Conservation (phyloP, 2,329 filamentous ascomycete genomes). For the Rutstroemia sydowiana region DNA sequence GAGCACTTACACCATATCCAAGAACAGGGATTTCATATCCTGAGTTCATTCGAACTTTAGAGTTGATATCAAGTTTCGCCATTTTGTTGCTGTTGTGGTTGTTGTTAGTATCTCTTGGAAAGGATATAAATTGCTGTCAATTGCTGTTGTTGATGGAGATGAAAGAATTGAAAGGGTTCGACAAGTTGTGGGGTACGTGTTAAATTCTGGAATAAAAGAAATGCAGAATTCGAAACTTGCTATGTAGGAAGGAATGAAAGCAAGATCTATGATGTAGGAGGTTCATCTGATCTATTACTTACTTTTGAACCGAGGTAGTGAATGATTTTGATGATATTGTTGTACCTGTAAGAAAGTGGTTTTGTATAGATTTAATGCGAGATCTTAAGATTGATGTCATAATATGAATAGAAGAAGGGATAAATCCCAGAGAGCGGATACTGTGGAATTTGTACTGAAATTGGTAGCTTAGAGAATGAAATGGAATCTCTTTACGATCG, state of each 20-base stretch:
- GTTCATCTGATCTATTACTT: not conserved
- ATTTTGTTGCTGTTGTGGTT: slow-evolving; percentile 26
- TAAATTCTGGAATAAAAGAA: not conserved
- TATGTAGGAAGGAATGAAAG: not conserved
- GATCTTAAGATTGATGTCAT: not conserved
- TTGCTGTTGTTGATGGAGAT: too few relatives aligned
- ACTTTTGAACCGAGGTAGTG: not conserved
- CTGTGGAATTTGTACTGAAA: too few relatives aligned
- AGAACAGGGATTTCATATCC: slow-evolving; percentile 54
- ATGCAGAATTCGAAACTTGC: not conserved
- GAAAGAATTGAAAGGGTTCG: too few relatives aligned
- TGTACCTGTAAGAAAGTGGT: not conserved
- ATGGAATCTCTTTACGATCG: too few relatives aligned
- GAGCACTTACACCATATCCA: slow-evolving; percentile 41
- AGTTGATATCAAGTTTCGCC: slow-evolving; percentile 39
- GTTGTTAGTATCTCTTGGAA: not conserved
- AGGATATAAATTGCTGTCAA: not conserved
- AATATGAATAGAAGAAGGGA: too few relatives aligned
- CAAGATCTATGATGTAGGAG: too few relatives aligned
- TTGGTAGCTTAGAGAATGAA: too few relatives aligned
- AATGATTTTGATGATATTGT: not conserved
- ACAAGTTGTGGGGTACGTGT: not conserved
- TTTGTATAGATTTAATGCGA: not conserved
- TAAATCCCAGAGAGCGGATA: too few relatives aligned
- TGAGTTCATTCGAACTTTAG: slow-evolving; percentile 43